These are phyloP conservation scores for Pseudoneurospora amorphoporcata DNA, from an alignment of 495 filamentous ascomycete species.

Conservation along the genomic window DNA sequence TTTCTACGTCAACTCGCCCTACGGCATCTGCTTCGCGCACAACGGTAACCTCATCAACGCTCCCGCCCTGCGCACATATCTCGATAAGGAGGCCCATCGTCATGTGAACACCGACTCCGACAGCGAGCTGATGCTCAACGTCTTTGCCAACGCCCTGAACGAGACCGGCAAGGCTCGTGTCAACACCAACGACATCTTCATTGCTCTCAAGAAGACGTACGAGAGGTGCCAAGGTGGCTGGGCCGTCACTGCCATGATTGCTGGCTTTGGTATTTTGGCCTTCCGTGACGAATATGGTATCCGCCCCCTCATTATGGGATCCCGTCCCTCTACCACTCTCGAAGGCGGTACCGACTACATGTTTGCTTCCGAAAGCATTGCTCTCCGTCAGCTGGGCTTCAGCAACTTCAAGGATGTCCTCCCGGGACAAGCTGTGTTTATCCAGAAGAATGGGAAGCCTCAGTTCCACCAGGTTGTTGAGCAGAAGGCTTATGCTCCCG, in stretches of 20 bases:
- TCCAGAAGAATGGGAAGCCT: slow-evolving; percentile 71
- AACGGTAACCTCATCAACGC: slow-evolving; percentile 97
- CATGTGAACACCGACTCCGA: slow-evolving; percentile 97
- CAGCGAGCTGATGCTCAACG: slow-evolving; percentile 88
- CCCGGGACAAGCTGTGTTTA: slow-evolving; percentile 89
- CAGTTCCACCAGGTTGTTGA: slow-evolving; percentile 66
- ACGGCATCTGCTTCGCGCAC: slow-evolving; percentile 51
- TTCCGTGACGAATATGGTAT: slow-evolving; percentile 85
- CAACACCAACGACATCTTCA: slow-evolving; percentile 84
- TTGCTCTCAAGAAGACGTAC: slow-evolving; percentile 64
- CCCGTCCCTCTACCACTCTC: slow-evolving; percentile 50
- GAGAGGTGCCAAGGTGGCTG: slow-evolving; percentile 71
- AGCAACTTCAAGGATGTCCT: slow-evolving; percentile 69
- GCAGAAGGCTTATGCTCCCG: slow-evolving; percentile 68
- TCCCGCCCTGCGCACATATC: slow-evolving; percentile 60
- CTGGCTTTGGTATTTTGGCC: slow-evolving; percentile 82
- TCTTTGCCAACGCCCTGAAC: slow-evolving; percentile 88
- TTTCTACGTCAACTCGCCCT: slow-evolving; percentile 90
- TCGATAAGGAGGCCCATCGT: slow-evolving; percentile 82
- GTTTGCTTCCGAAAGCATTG: slow-evolving; percentile 95
- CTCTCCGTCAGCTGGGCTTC: slow-evolving; percentile 81
- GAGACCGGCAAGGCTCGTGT: slow-evolving; percentile 95
- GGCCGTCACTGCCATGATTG: slow-evolving; percentile 72
- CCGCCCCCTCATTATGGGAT: slow-evolving; percentile 76
- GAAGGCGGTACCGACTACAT: slow-evolving; percentile 78